These are phyloP conservation scores for Akanthomyces dipterigenus DNA, from an alignment of 2,329 filamentous ascomycete species.

Conservation along the genomic window DNA sequence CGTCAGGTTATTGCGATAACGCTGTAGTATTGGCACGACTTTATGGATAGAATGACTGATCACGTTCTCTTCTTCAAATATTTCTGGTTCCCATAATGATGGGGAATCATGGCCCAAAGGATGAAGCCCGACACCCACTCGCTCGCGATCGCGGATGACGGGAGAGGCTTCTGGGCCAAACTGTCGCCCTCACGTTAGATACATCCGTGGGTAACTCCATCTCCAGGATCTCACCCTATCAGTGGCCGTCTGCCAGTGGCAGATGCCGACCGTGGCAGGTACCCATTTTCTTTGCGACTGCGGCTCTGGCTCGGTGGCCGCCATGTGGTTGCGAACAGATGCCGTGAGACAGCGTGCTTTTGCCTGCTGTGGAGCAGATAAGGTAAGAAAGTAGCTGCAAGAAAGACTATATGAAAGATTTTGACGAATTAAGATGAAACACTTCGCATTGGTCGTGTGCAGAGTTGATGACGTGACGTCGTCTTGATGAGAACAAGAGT, in stretches of 20 bases:
- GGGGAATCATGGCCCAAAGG: constrained; percentile 20
- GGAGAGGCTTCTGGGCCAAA: constrained; percentile 30
- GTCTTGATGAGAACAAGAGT: neutral
- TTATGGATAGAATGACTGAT: neutral
- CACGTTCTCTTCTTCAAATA: neutral
- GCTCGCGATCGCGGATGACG: constrained; percentile 30
- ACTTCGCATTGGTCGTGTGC: neutral
- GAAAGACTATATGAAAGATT: neutral
- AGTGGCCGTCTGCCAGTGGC: constrained; percentile 29
- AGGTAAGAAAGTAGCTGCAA: neutral
- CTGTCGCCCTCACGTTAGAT: constrained; percentile 17
- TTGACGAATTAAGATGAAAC: neutral
- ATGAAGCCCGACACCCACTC: constrained; percentile 19
- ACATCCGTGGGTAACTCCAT: neutral
- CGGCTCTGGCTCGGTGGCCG: neutral
- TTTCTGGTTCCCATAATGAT: constrained; percentile 25
- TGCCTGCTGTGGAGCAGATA: neutral
- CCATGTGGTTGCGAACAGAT: neutral
- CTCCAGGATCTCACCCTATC: constrained; percentile 26
- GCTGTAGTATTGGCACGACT: constrained; percentile 21
- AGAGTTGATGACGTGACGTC: neutral
- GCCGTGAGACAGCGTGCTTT: neutral
- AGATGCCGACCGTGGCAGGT: constrained; percentile 25
- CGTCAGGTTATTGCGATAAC: constrained; percentile 49
- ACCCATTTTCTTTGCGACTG: constrained; percentile 4